Base-by-base conservation (phyloP, 2,329 filamentous ascomycete genomes). In the Aureobasidium leucospermi region DNA sequence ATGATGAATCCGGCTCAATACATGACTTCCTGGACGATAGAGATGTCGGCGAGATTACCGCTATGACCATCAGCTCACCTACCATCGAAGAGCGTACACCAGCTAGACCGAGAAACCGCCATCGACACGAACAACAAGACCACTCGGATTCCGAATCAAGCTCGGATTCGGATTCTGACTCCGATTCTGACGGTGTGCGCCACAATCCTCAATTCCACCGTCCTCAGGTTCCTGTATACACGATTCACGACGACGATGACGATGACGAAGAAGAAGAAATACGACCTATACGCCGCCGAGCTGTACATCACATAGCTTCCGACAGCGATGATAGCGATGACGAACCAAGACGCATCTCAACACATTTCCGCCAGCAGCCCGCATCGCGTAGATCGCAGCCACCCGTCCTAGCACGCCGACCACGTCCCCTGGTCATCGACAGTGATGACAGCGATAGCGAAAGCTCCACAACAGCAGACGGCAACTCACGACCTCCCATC, bases 1-100 rank as follows among this genome's bases (percentile, higher is more conserved):
- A 63, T 15, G 60, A 60, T 10, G 51, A 61, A 8, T 31, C 31
- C 10, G 59, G 42, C 23, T 60, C 34, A 11, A 59, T 61, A 31
- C 32, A 63, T 15, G 61, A 62, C 4, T 63, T 62, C 41, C 63
- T 68, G 41, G 64, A 63, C 11, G 62, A 66, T 13, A 63, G 65
- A 23, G 65, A 67, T 45, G 42, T 60, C 2, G 62, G 65, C 16
- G 48, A 46, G 11, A 48, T 58, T 11, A 43, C 42, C 19, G 13
- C 28, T 16, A 16, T 45, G 23, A 47, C 43, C 29, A 58, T 56
- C 11, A 48, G 38, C 19, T 58, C 51, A 9, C 42, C 36, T 6
- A 41, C 36, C 7, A 28, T 39, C 11, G 55, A 29, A 10, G 53
- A 38, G 4, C 28, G 36, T 4, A 43, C 41, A 16, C 45, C 34